Conservation (phyloP, 1,284 basidiomycete genomes). For the Sparassis latifolia region DNA sequence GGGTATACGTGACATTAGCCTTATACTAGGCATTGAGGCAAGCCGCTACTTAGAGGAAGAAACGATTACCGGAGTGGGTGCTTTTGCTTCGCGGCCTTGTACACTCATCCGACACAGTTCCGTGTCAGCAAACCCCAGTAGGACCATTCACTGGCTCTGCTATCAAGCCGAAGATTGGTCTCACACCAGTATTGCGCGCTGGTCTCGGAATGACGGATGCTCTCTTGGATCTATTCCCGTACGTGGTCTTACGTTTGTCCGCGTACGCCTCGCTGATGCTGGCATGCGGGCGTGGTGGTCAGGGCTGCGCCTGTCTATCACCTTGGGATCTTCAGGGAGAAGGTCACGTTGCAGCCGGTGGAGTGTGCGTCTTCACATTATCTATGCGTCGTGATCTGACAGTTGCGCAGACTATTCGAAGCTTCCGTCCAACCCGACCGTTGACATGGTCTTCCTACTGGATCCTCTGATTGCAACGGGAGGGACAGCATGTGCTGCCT, state of each 20-base stretch:
- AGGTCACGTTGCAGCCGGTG: conserved; percentile 85
- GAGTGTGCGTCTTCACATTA: conserved; percentile 58
- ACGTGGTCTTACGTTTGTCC: conserved; percentile 24
- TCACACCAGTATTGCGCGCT: conserved; percentile 89
- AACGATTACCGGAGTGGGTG: conserved; percentile 55
- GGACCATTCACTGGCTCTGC: conserved; percentile 57
- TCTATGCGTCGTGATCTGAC: background rate
- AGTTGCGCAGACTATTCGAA: conserved; percentile 78
- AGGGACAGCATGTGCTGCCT: conserved; percentile 84
- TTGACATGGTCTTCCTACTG: conserved; percentile 81
- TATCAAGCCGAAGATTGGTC: conserved; percentile 72
- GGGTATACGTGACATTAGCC: conserved; percentile 68
- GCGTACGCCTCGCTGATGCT: background rate
- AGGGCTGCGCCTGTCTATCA: conserved; percentile 84
- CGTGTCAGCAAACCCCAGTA: conserved; percentile 54
- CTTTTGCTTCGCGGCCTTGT: background rate
- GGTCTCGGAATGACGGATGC: conserved; percentile 93
- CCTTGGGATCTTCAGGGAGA: conserved; percentile 87
- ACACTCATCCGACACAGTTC: background rate
- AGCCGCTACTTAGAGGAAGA: conserved; percentile 56
- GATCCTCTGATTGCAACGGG: conserved; percentile 94
- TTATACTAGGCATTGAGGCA: conserved; percentile 73
- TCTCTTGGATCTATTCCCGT: conserved; percentile 77
- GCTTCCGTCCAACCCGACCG: conserved; percentile 70
- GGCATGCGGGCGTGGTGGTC: background rate